phyloP scores from a whole-genome alignment of 345 rosid species.

The Euclidium syriacum region DNA sequence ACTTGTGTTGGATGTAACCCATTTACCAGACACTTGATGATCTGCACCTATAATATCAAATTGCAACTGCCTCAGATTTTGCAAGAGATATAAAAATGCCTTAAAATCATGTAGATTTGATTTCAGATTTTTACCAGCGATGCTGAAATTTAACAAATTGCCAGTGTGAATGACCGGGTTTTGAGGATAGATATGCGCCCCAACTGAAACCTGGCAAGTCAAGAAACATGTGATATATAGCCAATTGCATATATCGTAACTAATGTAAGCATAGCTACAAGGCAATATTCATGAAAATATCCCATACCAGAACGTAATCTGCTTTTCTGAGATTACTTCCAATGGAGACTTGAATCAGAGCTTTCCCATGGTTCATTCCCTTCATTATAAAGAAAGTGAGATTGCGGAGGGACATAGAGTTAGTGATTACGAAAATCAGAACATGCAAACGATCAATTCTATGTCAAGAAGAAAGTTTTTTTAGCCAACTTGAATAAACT shows the following conservation, averaged over 20 bases:
- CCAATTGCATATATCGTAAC: neutral
- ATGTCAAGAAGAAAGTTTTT: neutral
- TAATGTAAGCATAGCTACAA: neutral
- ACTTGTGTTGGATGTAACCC: constrained; percentile 65
- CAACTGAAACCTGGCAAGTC: constrained; percentile 73
- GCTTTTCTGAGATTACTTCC: constrained; percentile 45
- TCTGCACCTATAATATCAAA: constrained; percentile 40
- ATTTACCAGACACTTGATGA: constrained; percentile 51
- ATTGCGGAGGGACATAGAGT: neutral
- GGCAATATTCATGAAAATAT: neutral
- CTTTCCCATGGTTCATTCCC: constrained; percentile 69
- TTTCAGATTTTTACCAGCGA: constrained; percentile 43
- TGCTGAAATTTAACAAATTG: constrained; percentile 45
- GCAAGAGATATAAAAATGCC: neutral
- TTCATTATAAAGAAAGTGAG: constrained; percentile 30
- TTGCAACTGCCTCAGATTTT: neutral
- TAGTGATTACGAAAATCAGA: constrained; percentile 6
- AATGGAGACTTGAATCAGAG: constrained; percentile 67
- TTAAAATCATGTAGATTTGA: neutral
- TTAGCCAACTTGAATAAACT: neutral
- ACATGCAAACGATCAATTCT: neutral
- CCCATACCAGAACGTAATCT: constrained; percentile 68
- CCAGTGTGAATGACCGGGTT: constrained; percentile 61
- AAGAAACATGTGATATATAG: neutral
- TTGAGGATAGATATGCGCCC: constrained; percentile 68